phyloP scores from a whole-genome alignment of 768 basidiomycete genomes.

The Favolaschia claudopus region DNA sequence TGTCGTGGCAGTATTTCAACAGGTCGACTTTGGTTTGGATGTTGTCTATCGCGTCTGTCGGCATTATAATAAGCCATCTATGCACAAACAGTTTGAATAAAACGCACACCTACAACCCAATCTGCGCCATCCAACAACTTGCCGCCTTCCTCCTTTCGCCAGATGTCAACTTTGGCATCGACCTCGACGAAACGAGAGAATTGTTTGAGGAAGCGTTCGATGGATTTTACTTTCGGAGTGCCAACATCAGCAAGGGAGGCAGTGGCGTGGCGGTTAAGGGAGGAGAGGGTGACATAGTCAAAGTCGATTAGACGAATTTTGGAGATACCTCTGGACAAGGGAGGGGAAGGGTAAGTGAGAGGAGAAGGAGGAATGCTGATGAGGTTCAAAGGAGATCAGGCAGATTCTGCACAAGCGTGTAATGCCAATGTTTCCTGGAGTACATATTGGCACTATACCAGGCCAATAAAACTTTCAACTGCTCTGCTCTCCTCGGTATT shows the following conservation, averaged over 20 bases:
- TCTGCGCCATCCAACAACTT: slow-evolving; percentile 81
- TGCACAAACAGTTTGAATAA: neutral
- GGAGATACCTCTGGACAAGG: slow-evolving; percentile 70
- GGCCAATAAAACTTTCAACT: too few relatives aligned
- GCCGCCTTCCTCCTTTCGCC: slow-evolving; percentile 84
- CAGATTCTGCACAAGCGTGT: too few relatives aligned
- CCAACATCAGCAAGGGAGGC: slow-evolving; percentile 92
- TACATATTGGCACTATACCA: too few relatives aligned
- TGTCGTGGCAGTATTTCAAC: slow-evolving; percentile 84
- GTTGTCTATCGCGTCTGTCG: slow-evolving; percentile 93
- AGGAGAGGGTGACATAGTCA: slow-evolving; percentile 95
- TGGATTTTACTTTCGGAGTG: slow-evolving; percentile 85
- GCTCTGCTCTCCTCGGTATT: too few relatives aligned
- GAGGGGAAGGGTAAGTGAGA: too few relatives aligned
- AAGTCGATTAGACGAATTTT: slow-evolving; percentile 89
- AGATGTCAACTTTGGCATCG: slow-evolving; percentile 84
- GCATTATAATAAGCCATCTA: slow-evolving; percentile 7
- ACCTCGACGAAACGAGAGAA: slow-evolving; percentile 90
- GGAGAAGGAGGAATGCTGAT: too few relatives aligned
- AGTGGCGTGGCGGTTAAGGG: slow-evolving; percentile 93
- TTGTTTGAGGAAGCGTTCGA: slow-evolving; percentile 71
- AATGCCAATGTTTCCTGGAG: neutral
- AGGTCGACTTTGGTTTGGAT: slow-evolving; percentile 96
- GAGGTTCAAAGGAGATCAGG: too few relatives aligned
- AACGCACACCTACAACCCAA: slow-evolving; percentile 85